These are phyloP conservation scores for Tilletia walkeri DNA, from an alignment of 1,284 basidiomycete genomes.

Conservation along the genomic window DNA sequence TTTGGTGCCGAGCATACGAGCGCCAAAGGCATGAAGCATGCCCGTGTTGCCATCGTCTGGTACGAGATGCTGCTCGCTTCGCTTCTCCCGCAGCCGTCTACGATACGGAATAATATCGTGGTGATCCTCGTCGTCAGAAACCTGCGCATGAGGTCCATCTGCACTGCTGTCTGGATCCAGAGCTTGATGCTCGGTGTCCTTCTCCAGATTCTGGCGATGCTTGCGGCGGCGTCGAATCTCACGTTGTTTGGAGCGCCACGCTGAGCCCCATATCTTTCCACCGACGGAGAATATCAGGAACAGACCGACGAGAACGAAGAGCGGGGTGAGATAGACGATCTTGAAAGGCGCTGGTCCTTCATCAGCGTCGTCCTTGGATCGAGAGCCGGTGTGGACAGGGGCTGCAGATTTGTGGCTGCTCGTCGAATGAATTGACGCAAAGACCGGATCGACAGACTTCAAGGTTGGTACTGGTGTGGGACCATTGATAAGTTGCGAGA, in stretches of 20 bases:
- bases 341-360: conserved; percentile 26
- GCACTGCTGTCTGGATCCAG: conserved; percentile 10
- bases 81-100: not conserved
- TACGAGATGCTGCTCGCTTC: conserved; percentile 9
- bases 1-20: conserved; percentile 3
- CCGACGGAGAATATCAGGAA: conserved; percentile 38
- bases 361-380: not conserved
- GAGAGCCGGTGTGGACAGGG: no score
- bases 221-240: conserved; percentile 8
- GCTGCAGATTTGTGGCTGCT: no score
- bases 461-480: not conserved
- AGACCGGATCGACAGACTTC: no score
- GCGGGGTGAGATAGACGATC: conserved; percentile 37
- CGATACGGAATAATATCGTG: not conserved
- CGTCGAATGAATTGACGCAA: no score
- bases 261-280: conserved; percentile 41
- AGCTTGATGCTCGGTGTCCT: conserved; percentile 13
- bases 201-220: conserved; percentile 9
- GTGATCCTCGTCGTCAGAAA: not conserved
- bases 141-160: not conserved
- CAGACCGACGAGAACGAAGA: conserved; percentile 36
- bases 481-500: not conserved
- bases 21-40: conserved; percentile 12
- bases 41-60: conserved; percentile 13
- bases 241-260: conserved; percentile 24